These are phyloP conservation scores for Nemania sp. DNA, from an alignment of 2,329 filamentous ascomycete species.

Conservation along the genomic window DNA sequence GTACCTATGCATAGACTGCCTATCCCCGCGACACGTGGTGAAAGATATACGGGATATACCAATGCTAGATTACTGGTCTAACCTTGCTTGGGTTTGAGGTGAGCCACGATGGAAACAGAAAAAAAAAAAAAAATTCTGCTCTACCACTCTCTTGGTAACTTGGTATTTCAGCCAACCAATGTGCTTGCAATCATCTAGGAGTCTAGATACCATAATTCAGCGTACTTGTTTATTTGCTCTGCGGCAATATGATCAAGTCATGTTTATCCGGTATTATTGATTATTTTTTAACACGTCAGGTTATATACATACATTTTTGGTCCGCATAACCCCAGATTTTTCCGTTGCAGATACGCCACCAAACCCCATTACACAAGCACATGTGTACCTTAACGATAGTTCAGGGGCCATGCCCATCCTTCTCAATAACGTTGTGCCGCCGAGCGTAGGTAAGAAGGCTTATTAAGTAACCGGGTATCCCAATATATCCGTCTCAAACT, in stretches of 20 bases:
- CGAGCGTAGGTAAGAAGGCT: not conserved
- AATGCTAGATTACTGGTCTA: too few species aligned
- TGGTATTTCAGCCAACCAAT: too few species aligned
- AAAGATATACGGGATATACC: slow-evolving; percentile 5
- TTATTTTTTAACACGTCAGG: not conserved
- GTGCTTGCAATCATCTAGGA: not conserved
- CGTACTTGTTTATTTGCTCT: too few species aligned
- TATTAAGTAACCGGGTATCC: slow-evolving; percentile 6
- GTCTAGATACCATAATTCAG: not conserved
- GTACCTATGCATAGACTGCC: not conserved
- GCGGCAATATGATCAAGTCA: not conserved
- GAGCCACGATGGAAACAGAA: too few species aligned
- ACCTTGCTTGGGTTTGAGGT: slow-evolving; percentile 14
- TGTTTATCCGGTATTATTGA: slow-evolving; percentile 1
- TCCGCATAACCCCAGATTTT: not conserved
- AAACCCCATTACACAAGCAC: slow-evolving; percentile 13
- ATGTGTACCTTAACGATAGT: not conserved
- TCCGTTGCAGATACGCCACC: not conserved
- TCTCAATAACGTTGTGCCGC: not conserved
- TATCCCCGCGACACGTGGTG: slow-evolving; percentile 26
- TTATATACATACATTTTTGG: not conserved
- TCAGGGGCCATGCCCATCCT: not conserved
- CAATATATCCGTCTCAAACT: not conserved
- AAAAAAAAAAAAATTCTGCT: too few species aligned
- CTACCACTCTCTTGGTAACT: too few species aligned